A percentile compares a stretch with the other conserved stretches of the same genome.
Evolutionary conservation across 768 basidiomycete genomes (phyloP).

Genomic region (Boletus sensibilis): DNA sequence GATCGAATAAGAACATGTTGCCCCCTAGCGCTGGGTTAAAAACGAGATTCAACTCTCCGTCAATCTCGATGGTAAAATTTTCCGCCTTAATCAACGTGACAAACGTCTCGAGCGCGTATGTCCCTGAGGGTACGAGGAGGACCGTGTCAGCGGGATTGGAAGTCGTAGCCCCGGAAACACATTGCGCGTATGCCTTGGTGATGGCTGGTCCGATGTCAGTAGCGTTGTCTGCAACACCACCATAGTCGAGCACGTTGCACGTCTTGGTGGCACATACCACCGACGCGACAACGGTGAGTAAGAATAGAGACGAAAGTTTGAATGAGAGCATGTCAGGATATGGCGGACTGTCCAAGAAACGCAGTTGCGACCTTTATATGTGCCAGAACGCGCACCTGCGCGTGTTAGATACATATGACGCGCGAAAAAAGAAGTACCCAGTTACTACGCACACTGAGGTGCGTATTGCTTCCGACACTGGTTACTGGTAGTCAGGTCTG

Average conservation of each 20-base stretch:
- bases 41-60: conserved; percentile 2
- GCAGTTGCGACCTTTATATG: not conserved
- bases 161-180: not conserved
- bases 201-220: conserved; percentile 7
- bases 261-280: conserved; percentile 1
- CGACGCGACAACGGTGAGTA: not conserved
- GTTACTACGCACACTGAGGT: not conserved
- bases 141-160: conserved; percentile 1
- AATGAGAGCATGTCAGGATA: not conserved
- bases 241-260: conserved; percentile 8
- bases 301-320: not conserved
- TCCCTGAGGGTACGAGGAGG: conserved; percentile 7
- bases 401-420: too few species aligned
- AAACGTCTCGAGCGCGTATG: not conserved
- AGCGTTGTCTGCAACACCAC: conserved; percentile 8
- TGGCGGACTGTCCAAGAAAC: not conserved
- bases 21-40: not conserved
- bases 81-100: not conserved
- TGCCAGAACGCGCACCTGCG: too few species aligned
- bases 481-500: not conserved
- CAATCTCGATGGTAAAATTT: conserved; percentile 1
- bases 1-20: conserved; percentile 5
- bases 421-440: not conserved
- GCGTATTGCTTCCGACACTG: not conserved
- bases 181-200: not conserved